Percentiles rank a stretch among this genome's conserved stretches.
These are phyloP conservation scores for Fusarium continuum DNA, from an alignment of 2,329 filamentous ascomycete genomes.

Conservation along the genomic window DNA sequence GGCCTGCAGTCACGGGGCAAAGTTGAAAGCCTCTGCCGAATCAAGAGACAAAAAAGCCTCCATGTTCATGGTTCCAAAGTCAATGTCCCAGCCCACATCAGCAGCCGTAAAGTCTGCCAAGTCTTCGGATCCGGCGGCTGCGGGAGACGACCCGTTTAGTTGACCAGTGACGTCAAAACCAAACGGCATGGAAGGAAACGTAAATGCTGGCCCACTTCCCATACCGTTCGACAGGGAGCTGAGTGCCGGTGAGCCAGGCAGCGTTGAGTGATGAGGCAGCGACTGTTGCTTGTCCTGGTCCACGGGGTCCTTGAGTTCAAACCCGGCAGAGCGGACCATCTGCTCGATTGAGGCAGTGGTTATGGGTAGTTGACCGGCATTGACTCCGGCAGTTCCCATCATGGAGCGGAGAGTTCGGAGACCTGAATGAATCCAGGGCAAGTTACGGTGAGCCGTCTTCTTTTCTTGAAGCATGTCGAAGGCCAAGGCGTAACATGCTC, in stretches of 20 bases:
- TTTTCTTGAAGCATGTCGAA: conserved; percentile 55
- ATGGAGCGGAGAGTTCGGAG: conserved; percentile 50
- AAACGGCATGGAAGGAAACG: conserved; percentile 45
- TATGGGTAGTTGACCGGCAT: conserved; percentile 34
- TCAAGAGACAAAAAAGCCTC: conserved; percentile 47
- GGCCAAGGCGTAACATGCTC: conserved; percentile 52
- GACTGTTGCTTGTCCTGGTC: conserved; percentile 27
- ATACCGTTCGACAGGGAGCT: conserved; percentile 9
- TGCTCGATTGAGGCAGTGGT: conserved; percentile 43
- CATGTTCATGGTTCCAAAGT: conserved; percentile 48
- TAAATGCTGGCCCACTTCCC: conserved; percentile 37
- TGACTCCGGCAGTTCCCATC: conserved; percentile 35
- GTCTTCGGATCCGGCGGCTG: conserved; percentile 35
- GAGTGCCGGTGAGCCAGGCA: conserved; percentile 31
- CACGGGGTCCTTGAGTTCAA: conserved; percentile 39
- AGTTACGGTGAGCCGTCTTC: conserved; percentile 47
- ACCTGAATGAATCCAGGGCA: conserved; percentile 54
- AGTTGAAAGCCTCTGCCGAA: conserved; percentile 41
- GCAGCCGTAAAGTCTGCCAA: conserved; percentile 43
- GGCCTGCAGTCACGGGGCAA: conserved; percentile 26
- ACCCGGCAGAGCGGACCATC: conserved; percentile 44
- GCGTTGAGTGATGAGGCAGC: conserved; percentile 21
- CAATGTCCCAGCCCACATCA: conserved; percentile 45
- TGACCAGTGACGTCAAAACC: conserved; percentile 39
- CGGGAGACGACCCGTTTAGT: conserved; percentile 34